These are phyloP conservation scores for Batkoa obscura DNA, from an alignment of 371 early-diverging fungal genomes.

Conservation along the genomic window DNA sequence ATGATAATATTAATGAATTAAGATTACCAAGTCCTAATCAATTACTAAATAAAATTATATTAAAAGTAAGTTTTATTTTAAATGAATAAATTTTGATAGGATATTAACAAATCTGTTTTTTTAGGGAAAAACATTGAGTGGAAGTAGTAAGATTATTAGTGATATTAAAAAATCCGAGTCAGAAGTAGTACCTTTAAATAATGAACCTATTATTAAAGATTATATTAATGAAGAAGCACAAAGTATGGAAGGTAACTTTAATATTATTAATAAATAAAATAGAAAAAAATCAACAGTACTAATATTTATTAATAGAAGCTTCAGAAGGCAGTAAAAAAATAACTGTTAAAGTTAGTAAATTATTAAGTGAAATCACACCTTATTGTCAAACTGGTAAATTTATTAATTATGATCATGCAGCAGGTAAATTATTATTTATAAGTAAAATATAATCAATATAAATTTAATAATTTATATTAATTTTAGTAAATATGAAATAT, in stretches of 20 bases:
- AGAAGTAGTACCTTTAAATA: no score
- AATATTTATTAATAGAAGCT: neutral
- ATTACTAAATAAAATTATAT: constrained; percentile 35
- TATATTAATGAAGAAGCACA: neutral
- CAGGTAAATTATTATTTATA: constrained; percentile 1
- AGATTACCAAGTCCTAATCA: constrained; percentile 43
- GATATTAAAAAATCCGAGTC: no score
- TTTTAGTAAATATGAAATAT: constrained; percentile 10
- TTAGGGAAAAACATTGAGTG: constrained; percentile 1
- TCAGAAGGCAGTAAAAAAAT: constrained; percentile 4
- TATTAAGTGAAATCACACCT: constrained; percentile 37
- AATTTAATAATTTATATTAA: neutral
- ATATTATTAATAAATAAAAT: no score
- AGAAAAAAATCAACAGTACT: no score
- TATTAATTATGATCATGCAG: constrained; percentile 18
- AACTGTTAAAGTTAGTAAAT: constrained; percentile 26
- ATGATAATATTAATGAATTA: constrained; percentile 7
- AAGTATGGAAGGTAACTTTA: neutral
- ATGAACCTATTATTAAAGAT: no score
- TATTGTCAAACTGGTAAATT: constrained; percentile 47
- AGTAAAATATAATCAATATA: neutral
- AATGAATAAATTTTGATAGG: neutral
- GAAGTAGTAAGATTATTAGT: neutral
- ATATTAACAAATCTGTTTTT: no score
- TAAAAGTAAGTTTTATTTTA: constrained; percentile 37